Evolutionary conservation across 495 filamentous ascomycete species (phyloP), one percentile per base, ranked within the genome.

Genomic region (Penicillium simplicissimum): DNA sequence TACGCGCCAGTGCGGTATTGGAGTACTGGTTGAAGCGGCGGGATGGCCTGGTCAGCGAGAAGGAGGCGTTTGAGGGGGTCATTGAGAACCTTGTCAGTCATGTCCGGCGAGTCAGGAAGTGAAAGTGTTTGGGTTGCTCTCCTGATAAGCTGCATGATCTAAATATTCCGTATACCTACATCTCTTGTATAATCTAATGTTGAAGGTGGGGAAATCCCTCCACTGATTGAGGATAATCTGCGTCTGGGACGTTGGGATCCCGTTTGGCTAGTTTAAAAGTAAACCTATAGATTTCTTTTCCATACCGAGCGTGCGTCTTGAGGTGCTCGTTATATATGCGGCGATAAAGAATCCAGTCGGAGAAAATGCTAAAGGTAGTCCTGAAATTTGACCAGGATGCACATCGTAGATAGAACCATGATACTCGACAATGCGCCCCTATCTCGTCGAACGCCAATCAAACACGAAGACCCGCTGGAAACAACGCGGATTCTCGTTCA

Each of bases 21-120:
- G 90, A 90, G 59, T 96, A 92, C 66, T 99, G 96, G 95, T 83
- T 92, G 52, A 90, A 88, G 80, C 80, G 87, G 65, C 87, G 87
- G 35, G 93, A 97, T 68, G 89, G 90, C 55, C 89, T 93, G 57
- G 78, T 96, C 57, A 87, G 89, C 31, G 94, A 99, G 64, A 90
- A 96, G 66, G 94, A 97, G 76, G 91, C 92, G 7, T 97, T 99
- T 79, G 95, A 99, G 69, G 91, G 90, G 0, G 95, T 99, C 9
- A 97, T 99, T 81, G 96, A 97, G 77, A 97, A 97, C 71, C 77
- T 99, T 59, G 95, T 99, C 45, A 95, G 90, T 74, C 95, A 97
- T 79, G 95, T 96, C 9, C 82, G 92, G 75, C 91, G 93, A 71
- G 88, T 91, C 51, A 81, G 95, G 70, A 95, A 93, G 75, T 84